Base-by-base conservation (phyloP, 768 basidiomycete species). In the Boletus tylopilopsis region DNA sequence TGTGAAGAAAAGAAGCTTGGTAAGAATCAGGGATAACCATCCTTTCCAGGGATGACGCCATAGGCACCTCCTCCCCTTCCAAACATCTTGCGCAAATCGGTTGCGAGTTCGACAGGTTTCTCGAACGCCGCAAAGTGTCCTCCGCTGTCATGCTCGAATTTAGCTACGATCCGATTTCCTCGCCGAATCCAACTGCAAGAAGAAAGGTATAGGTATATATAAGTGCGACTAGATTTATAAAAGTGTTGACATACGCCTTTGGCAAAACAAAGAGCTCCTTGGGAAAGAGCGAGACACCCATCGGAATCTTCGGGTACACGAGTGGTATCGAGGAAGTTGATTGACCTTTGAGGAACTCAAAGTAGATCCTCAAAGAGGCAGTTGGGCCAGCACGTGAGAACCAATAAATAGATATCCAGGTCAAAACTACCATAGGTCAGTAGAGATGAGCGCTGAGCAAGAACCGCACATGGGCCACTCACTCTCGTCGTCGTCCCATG, bases 71-170 rank as follows among this genome's bases (percentile, higher is more conserved):
- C 77, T 9, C 70, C 75, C 47, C 68, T 75, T 32, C 74, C 75
- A 62, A 82, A 84, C 79, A 83, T 83, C 55, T 69, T 74, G 24
- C 76, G 66, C 40, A 84, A 41, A 55, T 82, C 82, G 1, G 55
- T 68, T 0, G 69, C 81, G 13, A 85, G 67, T 3, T 63, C 62
- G 4, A 73, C 67, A 0, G 82, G 80, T 34, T 55, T 63, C 54
- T 84, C 82, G 51, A 74, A 59, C 0, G 81, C 73, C 8, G 80
- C 77, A 57, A 85, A 84, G 61, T 84, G 82, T 2, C 82, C 82
- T 5, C 82, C 82, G 5, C 59, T 59, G 1, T 68, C 66, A 43
- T 84, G 82, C 13, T 72, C 65, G 4, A 71, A 64, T 53, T 76
- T 71, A 42, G 78, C 81, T 4, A 82, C 76, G 19, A 77, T 65